phyloP scores from a whole-genome alignment of 768 basidiomycete genomes.

The Omphalotus guepiniiformis region DNA sequence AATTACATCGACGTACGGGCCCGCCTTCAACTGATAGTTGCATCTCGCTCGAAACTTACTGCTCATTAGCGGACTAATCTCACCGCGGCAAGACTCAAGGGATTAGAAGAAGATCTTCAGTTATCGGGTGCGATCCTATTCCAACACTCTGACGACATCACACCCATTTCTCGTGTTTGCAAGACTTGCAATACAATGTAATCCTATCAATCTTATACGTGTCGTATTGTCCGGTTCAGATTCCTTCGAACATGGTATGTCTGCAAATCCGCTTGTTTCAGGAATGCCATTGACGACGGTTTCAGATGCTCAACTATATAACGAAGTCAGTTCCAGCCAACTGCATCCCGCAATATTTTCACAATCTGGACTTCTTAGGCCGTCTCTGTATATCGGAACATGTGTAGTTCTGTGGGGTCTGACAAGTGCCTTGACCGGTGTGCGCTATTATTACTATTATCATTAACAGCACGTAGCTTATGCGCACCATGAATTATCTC shows the following conservation, averaged over 20 bases:
- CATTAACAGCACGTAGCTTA: no score
- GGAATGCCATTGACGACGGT: conserved; percentile 15
- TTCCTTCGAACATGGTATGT: conserved; percentile 62
- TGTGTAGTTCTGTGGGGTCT: conserved; percentile 62
- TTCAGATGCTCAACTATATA: conserved; percentile 28
- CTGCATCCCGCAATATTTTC: background rate
- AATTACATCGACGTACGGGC: conserved; percentile 70
- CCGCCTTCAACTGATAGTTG: no score
- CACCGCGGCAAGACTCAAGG: conserved; percentile 44
- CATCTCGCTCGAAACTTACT: no score
- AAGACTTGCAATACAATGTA: conserved; percentile 49
- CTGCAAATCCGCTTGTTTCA: background rate
- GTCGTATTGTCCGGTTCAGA: conserved; percentile 58
- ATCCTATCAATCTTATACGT: conserved; percentile 51
- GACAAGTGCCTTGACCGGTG: conserved; percentile 59
- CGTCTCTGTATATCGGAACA: conserved; percentile 54
- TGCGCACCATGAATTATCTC: no score
- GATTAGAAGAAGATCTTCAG: conserved; percentile 47
- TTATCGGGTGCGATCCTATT: conserved; percentile 20
- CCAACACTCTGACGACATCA: conserved; percentile 14
- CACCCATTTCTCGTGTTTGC: conserved; percentile 12
- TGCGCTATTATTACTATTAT: conserved; percentile 21
- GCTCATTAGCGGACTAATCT: conserved; percentile 38
- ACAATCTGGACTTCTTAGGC: conserved; percentile 37
- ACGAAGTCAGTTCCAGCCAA: conserved; percentile 1